Evolutionary conservation across 2,329 filamentous ascomycete species (phyloP), one percentile per base, ranked within the genome.

Genomic region (Graphilbum fragrans): DNA sequence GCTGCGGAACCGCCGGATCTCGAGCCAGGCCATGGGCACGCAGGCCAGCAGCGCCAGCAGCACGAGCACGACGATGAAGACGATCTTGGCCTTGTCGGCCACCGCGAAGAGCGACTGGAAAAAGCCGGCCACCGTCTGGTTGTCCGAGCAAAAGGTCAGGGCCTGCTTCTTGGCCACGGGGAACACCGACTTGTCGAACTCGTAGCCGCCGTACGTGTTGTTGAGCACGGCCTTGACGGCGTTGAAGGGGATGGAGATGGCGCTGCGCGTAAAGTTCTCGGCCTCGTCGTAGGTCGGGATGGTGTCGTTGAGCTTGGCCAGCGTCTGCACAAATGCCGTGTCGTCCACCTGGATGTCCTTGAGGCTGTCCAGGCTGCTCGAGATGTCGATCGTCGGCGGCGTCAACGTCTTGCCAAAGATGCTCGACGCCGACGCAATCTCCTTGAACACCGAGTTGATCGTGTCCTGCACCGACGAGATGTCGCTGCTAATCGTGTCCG

Each of bases 81-180:
- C 74, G 46, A 79, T 84, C 53, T 78, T 77, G 37, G 84, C 83
- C 18, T 73, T 71, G 41, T 70, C 63, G n/a, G 81, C 74, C 35
- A 86, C 67, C 21, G 74, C 62, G 39, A 77, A 75, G 2, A 96
- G 67, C 12, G 69, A 69, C 43, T 80, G 66, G 59, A 98, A 98
- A 66, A 96, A 96, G 48, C 79, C 69, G 54, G 80, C 77, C 59
- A 98, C 82, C 25, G 74, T 77, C 49, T 85, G 73, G 61, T 92
- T 86, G 55, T 86, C 77, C 34, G 86, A 86, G 66, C 92, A 98
- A 64, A 98, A 96, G 1, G 73, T 80, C 41, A 98, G 68, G 31
- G 77, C 66, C 59, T 93, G 73, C 64, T 94, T 94, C 51, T 80
- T 65, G 2, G 92, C 87, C 3, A 94, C 72, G 0, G 88, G 86